A percentile compares a stretch with the other conserved stretches of the same genome.
Conservation (phyloP, 2,329 filamentous ascomycete genomes). For the Hymenoscyphus fructigenus region DNA sequence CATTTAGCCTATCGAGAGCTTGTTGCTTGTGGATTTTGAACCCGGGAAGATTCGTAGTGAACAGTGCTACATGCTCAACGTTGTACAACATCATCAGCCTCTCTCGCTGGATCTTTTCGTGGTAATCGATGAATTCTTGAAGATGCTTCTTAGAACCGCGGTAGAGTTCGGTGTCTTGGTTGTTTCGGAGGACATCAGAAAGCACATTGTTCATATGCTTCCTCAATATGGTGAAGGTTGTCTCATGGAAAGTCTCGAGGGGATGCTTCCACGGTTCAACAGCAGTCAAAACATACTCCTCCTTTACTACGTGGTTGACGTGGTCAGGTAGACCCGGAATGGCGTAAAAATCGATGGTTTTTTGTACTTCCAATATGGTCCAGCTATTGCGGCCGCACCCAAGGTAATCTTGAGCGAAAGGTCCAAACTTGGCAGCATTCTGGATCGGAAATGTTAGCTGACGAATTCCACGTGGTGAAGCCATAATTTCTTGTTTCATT, state of each 20-base stretch:
- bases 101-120: slow-evolving; percentile 8
- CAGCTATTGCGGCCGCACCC: slow-evolving; percentile 11
- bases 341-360: slow-evolving; percentile 51
- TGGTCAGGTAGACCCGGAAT: slow-evolving; percentile 55
- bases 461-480: not conserved
- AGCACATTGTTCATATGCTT: slow-evolving; percentile 32
- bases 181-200: slow-evolving; percentile 10
- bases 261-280: slow-evolving; percentile 59
- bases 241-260: slow-evolving; percentile 43
- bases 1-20: slow-evolving; percentile 47
- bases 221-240: slow-evolving; percentile 50
- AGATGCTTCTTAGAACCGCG: slow-evolving; percentile 13
- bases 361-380: slow-evolving; percentile 45
- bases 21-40: slow-evolving; percentile 47
- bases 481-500: not conserved
- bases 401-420: slow-evolving; percentile 15
- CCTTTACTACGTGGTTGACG: slow-evolving; percentile 59
- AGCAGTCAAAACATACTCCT: slow-evolving; percentile 51
- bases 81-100: slow-evolving; percentile 16
- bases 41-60: slow-evolving; percentile 32
- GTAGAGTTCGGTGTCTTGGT: slow-evolving; percentile 21
- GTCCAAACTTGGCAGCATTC: slow-evolving; percentile 8
- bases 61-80: slow-evolving; percentile 17
- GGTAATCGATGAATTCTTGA: slow-evolving; percentile 15
- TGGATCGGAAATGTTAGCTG: not conserved